A percentile compares a stretch with the other conserved stretches of the same genome.
These are phyloP conservation scores for Breviolum minutum DNA, from an alignment of 73 alveolate species.

Conservation along the genomic window DNA sequence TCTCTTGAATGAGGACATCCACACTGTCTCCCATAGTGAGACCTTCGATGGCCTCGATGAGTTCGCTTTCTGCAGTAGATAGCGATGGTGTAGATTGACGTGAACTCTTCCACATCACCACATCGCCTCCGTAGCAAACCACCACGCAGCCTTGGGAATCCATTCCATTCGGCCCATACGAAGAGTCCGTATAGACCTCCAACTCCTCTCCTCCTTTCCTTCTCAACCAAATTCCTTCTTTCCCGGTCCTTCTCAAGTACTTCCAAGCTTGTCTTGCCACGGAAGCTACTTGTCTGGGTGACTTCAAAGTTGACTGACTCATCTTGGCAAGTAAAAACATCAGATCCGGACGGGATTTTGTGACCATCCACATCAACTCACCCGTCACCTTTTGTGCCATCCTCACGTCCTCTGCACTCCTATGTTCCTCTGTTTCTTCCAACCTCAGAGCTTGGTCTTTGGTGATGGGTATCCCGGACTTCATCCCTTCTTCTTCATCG, in stretches of 20 bases:
- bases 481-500: background rate
- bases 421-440: no score
- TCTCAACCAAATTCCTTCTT: background rate
- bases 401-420: background rate
- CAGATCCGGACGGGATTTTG: background rate
- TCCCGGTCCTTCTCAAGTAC: background rate
- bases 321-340: background rate
- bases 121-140: background rate
- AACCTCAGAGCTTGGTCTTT: background rate
- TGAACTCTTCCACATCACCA: background rate
- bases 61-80: background rate
- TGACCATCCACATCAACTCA: constrained; percentile 13
- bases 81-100: background rate
- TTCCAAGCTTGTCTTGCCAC: no score
- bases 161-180: background rate
- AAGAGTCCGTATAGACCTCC: background rate
- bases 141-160: background rate
- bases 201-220: background rate
- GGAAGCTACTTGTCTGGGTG: no score
- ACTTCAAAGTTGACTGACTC: background rate
- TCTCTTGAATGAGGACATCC: background rate
- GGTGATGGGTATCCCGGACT: background rate
- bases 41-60: background rate
- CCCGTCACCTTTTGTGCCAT: constrained; percentile 6
- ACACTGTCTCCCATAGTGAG: background rate